Conservation (phyloP, 2,329 filamentous ascomycete species). For the Ceratocystiopsis brevicomis region DNA sequence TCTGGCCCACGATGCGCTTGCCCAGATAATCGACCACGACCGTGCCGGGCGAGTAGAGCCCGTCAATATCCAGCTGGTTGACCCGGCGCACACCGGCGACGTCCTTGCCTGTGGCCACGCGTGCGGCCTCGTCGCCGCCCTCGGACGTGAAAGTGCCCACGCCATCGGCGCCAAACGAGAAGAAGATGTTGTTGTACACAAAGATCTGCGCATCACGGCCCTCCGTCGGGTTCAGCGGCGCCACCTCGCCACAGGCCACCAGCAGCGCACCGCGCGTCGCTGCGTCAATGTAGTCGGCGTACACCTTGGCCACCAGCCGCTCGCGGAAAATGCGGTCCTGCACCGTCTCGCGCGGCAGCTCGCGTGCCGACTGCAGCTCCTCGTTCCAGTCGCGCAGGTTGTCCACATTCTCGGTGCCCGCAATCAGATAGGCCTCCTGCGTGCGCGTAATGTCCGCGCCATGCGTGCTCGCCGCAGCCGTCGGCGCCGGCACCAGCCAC, state of each 20-base stretch:
- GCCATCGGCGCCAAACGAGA: constrained; percentile 92
- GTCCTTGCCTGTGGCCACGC: constrained; percentile 92
- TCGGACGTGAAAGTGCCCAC: constrained; percentile 94
- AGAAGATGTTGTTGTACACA: constrained; percentile 99
- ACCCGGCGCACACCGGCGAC: constrained; percentile 85
- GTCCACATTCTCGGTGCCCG: constrained; percentile 83
- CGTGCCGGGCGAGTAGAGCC: constrained; percentile 85
- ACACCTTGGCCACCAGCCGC: constrained; percentile 82
- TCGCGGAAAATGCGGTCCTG: constrained; percentile 94
- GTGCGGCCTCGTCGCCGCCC: constrained; percentile 87
- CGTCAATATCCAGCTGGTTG: constrained; percentile 91
- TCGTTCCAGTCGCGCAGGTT: constrained; percentile 97
- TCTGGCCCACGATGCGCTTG: constrained; percentile 92
- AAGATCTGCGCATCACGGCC: constrained; percentile 88
- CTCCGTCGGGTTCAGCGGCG: constrained; percentile 88
- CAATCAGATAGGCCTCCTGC: constrained; percentile 80
- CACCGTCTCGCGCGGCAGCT: constrained; percentile 81
- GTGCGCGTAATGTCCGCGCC: constrained; percentile 70
- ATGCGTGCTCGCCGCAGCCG: constrained; percentile 48
- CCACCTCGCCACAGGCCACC: constrained; percentile 80
- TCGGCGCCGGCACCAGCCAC: constrained; percentile 63
- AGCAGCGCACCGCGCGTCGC: constrained; percentile 81
- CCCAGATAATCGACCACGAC: constrained; percentile 94
- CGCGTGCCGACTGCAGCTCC: constrained; percentile 91
- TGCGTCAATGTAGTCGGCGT: constrained; percentile 93